Evolutionary conservation across 139 green algal genomes (phyloP).

Genomic region (Volvox reticuliferus): DNA sequence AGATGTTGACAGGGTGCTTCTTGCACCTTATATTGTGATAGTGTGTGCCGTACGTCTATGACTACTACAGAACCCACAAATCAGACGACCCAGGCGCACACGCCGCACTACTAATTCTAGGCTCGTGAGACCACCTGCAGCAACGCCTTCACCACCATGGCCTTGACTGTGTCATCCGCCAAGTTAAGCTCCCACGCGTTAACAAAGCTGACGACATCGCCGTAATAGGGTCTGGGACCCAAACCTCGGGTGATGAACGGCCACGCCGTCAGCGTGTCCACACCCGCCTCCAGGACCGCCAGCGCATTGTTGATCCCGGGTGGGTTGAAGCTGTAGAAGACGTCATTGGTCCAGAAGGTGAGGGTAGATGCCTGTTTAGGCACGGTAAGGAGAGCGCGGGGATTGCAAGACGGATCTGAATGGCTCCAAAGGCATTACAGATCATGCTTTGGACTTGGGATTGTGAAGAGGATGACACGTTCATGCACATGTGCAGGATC

Average conservation of each 20-base stretch:
- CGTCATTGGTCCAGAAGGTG: neutral
- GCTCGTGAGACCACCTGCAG: neutral
- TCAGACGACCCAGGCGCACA: no score
- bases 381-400: no score
- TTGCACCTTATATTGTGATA: no score
- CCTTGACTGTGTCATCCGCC: neutral
- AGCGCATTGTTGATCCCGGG: neutral
- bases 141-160: neutral
- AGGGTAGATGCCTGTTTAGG: neutral
- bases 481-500: no score
- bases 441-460: no score
- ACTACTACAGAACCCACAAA: no score
- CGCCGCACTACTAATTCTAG: no score
- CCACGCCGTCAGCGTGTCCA: conserved; percentile 1
- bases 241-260: neutral
- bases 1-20: no score
- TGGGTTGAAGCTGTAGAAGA: neutral
- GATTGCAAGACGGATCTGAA: no score
- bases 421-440: no score
- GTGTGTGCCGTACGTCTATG: no score
- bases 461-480: no score
- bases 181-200: conserved; percentile 4
- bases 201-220: neutral
- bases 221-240: neutral
- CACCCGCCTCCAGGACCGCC: neutral